A percentile compares a stretch with the other conserved stretches of the same genome.
Conservation (phyloP, 768 basidiomycete species). For the Butyriboletus loyo region DNA sequence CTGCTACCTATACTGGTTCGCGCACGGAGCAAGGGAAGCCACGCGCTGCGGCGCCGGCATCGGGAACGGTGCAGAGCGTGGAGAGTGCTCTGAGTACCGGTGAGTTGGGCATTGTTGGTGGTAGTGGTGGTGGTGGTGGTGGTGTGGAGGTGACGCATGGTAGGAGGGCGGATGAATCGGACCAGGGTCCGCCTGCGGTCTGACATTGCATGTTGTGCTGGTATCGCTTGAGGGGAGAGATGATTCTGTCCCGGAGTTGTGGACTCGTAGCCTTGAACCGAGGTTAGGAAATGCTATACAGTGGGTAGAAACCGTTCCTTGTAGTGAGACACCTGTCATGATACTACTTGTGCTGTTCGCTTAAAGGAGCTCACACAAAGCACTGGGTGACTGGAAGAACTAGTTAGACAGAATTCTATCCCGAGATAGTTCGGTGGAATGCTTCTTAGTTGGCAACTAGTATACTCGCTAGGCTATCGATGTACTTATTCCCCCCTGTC, state of each 20-base stretch:
- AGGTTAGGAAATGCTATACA: too few species aligned
- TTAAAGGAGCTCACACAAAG: too few species aligned
- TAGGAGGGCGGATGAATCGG: neutral
- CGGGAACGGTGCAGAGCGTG: neutral
- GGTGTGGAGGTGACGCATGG: neutral
- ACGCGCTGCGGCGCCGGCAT: neutral
- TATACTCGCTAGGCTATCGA: too few species aligned
- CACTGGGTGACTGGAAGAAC: too few species aligned
- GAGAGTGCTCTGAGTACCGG: neutral
- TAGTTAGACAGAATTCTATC: too few species aligned
- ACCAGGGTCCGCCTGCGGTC: slow-evolving; percentile 2
- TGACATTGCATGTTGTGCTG: slow-evolving; percentile 11
- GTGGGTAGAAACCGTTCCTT: too few species aligned
- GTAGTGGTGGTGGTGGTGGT: neutral
- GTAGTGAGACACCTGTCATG: too few species aligned
- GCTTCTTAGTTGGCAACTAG: too few species aligned
- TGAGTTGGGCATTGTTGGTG: neutral
- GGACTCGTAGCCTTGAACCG: neutral
- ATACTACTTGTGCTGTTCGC: too few species aligned
- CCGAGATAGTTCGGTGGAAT: too few species aligned
- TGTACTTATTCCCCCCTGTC: too few species aligned
- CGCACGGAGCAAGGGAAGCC: neutral
- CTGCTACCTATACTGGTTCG: neutral
- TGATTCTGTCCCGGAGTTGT: neutral
- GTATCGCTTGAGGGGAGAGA: neutral